Evolutionary conservation across 495 filamentous ascomycete species (phyloP).

Genomic region (Collariella sp.): DNA sequence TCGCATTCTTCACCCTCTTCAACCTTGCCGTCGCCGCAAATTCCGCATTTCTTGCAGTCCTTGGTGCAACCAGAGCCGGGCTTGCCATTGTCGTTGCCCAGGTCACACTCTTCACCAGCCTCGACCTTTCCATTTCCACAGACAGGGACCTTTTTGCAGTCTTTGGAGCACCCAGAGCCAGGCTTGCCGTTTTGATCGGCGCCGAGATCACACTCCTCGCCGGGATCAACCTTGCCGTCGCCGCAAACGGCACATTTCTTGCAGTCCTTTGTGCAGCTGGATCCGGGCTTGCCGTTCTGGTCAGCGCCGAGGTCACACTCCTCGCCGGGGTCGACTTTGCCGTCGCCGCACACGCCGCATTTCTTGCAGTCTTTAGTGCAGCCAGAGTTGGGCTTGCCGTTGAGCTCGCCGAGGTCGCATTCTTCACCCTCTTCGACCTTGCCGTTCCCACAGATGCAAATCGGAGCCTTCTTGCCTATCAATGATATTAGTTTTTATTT

Average conservation of each 20-base stretch:
- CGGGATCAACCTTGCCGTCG: conserved; percentile 5
- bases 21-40: conserved; percentile 7
- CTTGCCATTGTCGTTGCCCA: conserved; percentile 10
- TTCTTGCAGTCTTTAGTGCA: conserved; percentile 11
- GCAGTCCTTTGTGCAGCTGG: conserved; percentile 4
- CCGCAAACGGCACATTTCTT: not conserved
- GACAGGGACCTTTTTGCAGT: conserved; percentile 4
- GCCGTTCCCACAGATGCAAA: not conserved
- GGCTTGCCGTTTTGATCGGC: not conserved
- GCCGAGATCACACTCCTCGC: conserved; percentile 12
- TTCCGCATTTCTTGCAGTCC: not conserved
- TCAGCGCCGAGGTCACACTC: conserved; percentile 12
- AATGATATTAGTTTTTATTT: no score
- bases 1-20: conserved; percentile 9
- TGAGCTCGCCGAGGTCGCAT: conserved; percentile 6
- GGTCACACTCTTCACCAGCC: conserved; percentile 10
- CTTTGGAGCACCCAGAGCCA: not conserved
- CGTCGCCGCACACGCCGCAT: conserved; percentile 1
- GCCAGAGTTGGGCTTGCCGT: conserved; percentile 7
- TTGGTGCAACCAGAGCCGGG: conserved; percentile 3
- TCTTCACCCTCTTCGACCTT: not conserved
- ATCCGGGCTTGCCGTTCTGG: conserved; percentile 9
- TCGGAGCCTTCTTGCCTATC: not conserved
- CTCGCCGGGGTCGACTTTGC: not conserved
- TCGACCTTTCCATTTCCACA: conserved; percentile 8